phyloP scores from a whole-genome alignment of 768 basidiomycete species.

The Lentinula lateritia region DNA sequence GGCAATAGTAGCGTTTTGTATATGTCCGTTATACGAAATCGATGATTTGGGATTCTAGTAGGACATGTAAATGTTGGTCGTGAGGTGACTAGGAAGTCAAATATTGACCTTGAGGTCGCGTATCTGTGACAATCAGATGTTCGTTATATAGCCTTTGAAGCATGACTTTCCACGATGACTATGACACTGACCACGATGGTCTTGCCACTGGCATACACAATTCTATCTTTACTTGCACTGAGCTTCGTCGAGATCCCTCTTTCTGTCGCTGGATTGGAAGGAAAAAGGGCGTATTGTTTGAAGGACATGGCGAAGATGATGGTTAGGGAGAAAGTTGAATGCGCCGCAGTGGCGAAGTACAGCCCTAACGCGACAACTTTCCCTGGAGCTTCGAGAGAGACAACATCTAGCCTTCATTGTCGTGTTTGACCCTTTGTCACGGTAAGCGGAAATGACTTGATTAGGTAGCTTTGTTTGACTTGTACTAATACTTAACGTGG shows the following conservation, averaged over 20 bases:
- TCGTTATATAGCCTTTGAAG: not conserved
- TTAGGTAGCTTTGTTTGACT: too few species aligned
- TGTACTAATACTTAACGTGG: too few species aligned
- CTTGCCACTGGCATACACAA: constrained; percentile 83
- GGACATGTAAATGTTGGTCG: not conserved
- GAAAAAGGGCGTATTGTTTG: constrained; percentile 44
- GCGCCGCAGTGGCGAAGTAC: not conserved
- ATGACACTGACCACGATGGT: constrained; percentile 70
- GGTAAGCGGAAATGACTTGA: too few species aligned
- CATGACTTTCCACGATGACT: not conserved
- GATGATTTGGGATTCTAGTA: constrained; percentile 61
- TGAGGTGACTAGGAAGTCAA: not conserved
- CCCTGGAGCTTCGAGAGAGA: too few species aligned
- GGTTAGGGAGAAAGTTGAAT: not conserved
- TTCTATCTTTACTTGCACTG: constrained; percentile 67
- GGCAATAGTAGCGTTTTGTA: constrained; percentile 82
- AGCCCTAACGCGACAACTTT: not conserved
- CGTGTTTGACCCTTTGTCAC: too few species aligned
- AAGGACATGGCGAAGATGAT: constrained; percentile 35
- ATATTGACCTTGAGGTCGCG: constrained; percentile 72
- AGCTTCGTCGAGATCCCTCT: constrained; percentile 72
- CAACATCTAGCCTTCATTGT: too few species aligned
- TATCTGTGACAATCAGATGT: constrained; percentile 40
- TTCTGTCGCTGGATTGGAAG: constrained; percentile 65
- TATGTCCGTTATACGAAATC: constrained; percentile 71